Percentiles rank a stretch among this genome's conserved stretches.
phyloP scores from a whole-genome alignment of 1,284 basidiomycete species.

The Tilletia setariae region DNA sequence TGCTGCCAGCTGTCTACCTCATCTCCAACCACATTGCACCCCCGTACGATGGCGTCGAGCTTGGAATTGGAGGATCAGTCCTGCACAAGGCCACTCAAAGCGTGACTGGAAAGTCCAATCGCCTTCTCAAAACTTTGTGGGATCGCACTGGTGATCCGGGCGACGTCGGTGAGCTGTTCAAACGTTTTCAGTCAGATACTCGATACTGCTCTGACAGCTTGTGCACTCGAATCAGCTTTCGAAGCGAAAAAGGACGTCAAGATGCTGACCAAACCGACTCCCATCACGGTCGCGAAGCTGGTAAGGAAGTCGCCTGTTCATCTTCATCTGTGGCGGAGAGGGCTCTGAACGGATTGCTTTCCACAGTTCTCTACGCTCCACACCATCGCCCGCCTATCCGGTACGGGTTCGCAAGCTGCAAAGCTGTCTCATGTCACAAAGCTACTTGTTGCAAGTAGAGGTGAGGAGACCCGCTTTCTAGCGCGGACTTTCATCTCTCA shows the following conservation, averaged over 20 bases:
- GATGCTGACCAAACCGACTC: conserved; percentile 42
- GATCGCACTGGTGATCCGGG: conserved; percentile 48
- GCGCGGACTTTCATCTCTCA: conserved; percentile 77
- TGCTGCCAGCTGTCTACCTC: conserved; percentile 80
- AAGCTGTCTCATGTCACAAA: conserved; percentile 78
- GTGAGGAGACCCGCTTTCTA: conserved; percentile 81
- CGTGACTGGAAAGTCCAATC: conserved; percentile 71
- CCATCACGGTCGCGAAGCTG: conserved; percentile 44
- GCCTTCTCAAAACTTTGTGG: conserved; percentile 65
- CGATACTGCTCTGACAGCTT: too few species aligned
- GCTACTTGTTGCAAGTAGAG: conserved; percentile 75
- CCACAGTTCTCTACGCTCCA: conserved; percentile 43
- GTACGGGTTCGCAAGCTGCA: conserved; percentile 69
- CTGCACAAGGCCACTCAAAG: conserved; percentile 77
- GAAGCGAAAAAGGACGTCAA: conserved; percentile 48
- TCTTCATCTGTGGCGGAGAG: too few species aligned
- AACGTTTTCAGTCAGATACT: not conserved
- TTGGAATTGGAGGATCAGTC: conserved; percentile 61
- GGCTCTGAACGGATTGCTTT: not conserved
- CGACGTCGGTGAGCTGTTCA: conserved; percentile 31
- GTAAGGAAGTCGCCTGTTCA: not conserved
- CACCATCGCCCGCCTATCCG: conserved; percentile 63
- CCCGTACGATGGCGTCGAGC: conserved; percentile 55
- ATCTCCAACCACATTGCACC: conserved; percentile 81
- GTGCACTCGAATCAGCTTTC: conserved; percentile 27